Evolutionary conservation across 164 flowering plant genomes (phyloP).

Genomic region (Tetracentron sinense): DNA sequence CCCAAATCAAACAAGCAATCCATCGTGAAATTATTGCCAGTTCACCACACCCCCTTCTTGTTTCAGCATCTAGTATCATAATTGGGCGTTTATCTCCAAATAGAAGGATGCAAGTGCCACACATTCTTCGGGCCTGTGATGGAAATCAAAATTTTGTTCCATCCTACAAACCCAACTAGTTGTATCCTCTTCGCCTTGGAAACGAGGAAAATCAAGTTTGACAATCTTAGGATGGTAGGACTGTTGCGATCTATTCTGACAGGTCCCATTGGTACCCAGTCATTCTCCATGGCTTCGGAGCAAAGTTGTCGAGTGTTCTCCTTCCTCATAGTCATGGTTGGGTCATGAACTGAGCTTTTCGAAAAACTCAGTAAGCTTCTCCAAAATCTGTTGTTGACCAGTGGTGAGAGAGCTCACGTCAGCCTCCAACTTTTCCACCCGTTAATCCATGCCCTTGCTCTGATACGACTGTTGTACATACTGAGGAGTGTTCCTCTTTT

Average conservation of each 20-base stretch:
- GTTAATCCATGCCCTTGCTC: slow-evolving; percentile 5
- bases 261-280: neutral
- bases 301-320: too few species aligned
- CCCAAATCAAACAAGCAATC: neutral
- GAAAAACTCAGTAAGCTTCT: neutral
- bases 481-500: neutral
- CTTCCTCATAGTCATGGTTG: too few species aligned
- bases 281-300: neutral
- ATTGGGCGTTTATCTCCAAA: neutral
- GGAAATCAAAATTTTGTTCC: neutral
- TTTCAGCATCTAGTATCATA: neutral
- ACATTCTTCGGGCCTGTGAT: neutral
- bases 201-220: neutral
- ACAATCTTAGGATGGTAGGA: neutral
- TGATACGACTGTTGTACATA: slow-evolving; percentile 6
- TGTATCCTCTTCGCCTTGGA: neutral
- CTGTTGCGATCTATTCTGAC: neutral
- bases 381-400: slow-evolving; percentile 1
- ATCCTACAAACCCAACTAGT: neutral
- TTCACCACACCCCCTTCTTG: neutral
- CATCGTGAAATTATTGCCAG: neutral
- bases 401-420: slow-evolving; percentile 2
- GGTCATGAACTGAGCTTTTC: neutral
- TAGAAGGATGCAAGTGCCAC: neutral
- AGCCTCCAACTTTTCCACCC: slow-evolving; percentile 5